Conservation (phyloP, 1,284 basidiomycete genomes). For the Peniophora sp. region DNA sequence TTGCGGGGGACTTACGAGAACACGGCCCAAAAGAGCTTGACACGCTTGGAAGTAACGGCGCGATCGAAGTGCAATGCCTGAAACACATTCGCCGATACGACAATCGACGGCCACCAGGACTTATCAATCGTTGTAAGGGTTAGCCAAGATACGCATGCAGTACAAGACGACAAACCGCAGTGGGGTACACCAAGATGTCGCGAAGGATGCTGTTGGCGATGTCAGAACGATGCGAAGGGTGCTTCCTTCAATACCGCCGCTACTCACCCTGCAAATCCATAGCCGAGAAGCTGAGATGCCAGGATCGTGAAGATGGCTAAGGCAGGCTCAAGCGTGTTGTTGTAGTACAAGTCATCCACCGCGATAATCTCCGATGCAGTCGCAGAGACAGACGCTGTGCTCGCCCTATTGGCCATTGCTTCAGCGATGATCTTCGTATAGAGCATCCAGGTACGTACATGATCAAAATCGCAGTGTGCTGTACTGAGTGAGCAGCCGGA, state of each 20-base stretch:
- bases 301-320: constrained; percentile 28
- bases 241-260: constrained; percentile 1
- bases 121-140: constrained; percentile 4
- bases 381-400: constrained; percentile 18
- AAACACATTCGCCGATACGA: constrained; percentile 26
- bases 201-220: constrained; percentile 13
- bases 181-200: constrained; percentile 30
- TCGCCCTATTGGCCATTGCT: constrained; percentile 9
- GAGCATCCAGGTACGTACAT: constrained; percentile 10
- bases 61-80: constrained; percentile 47
- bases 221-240: background rate
- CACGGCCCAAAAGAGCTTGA: constrained; percentile 50
- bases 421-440: constrained; percentile 5
- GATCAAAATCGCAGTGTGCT: constrained; percentile 10
- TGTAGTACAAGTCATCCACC: constrained; percentile 26
- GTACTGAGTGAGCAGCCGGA: background rate
- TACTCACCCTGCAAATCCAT: constrained; percentile 16
- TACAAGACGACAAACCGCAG: constrained; percentile 7
- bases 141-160: background rate
- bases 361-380: constrained; percentile 19
- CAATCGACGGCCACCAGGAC: constrained; percentile 27
- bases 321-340: constrained; percentile 24
- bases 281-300: constrained; percentile 23
- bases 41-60: constrained; percentile 41
- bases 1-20: constrained; percentile 38